Evolutionary conservation across 2,329 filamentous ascomycete genomes (phyloP).

Genomic region (Knufia petricola): DNA sequence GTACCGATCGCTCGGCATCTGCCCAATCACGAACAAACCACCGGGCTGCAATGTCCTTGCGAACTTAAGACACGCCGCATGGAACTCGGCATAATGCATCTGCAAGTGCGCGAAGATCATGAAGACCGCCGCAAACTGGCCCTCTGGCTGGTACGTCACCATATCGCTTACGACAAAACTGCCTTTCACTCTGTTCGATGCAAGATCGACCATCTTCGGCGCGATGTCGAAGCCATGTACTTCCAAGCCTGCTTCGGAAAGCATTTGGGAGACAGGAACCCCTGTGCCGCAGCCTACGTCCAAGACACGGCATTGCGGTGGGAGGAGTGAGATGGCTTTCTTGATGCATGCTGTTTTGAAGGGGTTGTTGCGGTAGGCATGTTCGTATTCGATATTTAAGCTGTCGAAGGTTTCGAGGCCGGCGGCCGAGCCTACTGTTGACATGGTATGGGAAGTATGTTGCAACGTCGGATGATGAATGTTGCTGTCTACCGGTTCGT

Average conservation of each 20-base stretch:
- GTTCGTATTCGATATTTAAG: constrained; percentile 25
- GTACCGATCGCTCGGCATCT: constrained; percentile 23
- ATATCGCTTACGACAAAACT: constrained; percentile 23
- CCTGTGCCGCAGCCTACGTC: constrained; percentile 29
- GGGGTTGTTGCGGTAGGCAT: constrained; percentile 24
- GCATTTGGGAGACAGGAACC: constrained; percentile 24
- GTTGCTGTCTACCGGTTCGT: too few species aligned
- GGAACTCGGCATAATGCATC: constrained; percentile 24
- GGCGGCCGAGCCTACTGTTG: constrained; percentile 16
- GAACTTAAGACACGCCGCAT: constrained; percentile 20
- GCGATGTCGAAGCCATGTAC: constrained; percentile 26
- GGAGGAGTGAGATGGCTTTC: constrained; percentile 16
- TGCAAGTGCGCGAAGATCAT: constrained; percentile 26
- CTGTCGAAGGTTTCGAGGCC: constrained; percentile 22
- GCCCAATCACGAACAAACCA: constrained; percentile 24
- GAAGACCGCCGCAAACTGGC: constrained; percentile 23
- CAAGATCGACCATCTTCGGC: constrained; percentile 26
- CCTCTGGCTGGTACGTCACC: constrained; percentile 21
- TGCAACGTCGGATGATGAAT: too few species aligned
- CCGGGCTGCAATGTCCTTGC: constrained; percentile 21
- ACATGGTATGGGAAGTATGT: constrained; percentile 11
- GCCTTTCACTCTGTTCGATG: constrained; percentile 16
- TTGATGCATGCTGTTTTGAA: constrained; percentile 23
- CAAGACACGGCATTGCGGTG: constrained; percentile 17
- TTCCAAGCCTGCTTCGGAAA: constrained; percentile 23